Evolutionary conservation across 345 rosid species (phyloP), one percentile per base, ranked within the genome.

Genomic region (Salix dunnii): DNA sequence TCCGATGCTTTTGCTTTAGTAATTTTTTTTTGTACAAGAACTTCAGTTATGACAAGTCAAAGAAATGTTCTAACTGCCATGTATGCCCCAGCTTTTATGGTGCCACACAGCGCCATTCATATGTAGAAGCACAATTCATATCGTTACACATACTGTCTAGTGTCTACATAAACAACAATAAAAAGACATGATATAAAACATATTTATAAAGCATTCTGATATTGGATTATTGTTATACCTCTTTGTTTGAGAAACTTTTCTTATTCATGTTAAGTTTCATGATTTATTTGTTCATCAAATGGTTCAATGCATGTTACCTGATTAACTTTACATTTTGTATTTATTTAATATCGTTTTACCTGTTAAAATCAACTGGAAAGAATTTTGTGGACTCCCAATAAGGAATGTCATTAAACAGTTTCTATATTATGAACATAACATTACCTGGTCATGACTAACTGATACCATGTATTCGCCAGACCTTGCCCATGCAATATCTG

Each of bases 391-490:
- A 60, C 10, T 43, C 30, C 0, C 5, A 55, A 23, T 13, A 33
- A 35, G 70, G 63, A 33, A 43, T n/a, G 6, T 65, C 36, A 65
- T 28, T 9, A 65, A 13, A 17, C 33, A 31, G 33, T 65, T 65
- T 40, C 36, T 7, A 51, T 1, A 21, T 25, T 7, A 46, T 58
- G 67, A 36, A 11, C 17, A 72, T 28, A 25, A 76, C 23, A 74
- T 81, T 63, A 96, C 98, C 98, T 91, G 97, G 87, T 96, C 99
- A 7, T 92, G 92, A 83, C 99, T 92, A 77, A 92, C 98, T 25
- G 98, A 90, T 46, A 96, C 87, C 74, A 96, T 49, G 86, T 87
- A 91, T 74, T 92, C 94, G 71, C 95, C 87, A 43, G 84, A 81
- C 82, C 86, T 90, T 21, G 90, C 91, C 99, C 98, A 92, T 20